phyloP scores from a whole-genome alignment of 164 flowering plant genomes.

The Liquidambar formosana region DNA sequence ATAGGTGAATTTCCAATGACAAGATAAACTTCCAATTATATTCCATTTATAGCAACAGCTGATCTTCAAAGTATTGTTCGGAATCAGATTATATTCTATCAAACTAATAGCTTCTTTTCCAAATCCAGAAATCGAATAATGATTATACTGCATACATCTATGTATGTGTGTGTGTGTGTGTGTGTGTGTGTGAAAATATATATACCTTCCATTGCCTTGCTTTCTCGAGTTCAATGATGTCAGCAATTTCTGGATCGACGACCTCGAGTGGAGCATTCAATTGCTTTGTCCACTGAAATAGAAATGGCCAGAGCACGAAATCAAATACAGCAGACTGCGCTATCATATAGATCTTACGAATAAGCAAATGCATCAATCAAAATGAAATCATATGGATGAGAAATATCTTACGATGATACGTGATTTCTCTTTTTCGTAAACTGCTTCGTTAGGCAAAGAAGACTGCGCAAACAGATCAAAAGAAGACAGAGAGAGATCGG shows the following conservation, averaged over 20 bases:
- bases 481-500: neutral
- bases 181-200: neutral
- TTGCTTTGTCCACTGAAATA: conserved; percentile 72
- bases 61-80: no score
- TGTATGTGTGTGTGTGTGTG: no score
- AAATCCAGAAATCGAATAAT: no score
- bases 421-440: conserved; percentile 48
- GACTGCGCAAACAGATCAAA: conserved; percentile 31
- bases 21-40: no score
- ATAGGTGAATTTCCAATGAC: no score
- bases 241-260: conserved; percentile 68
- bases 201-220: conserved; percentile 82
- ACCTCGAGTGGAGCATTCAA: conserved; percentile 65
- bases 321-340: neutral
- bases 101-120: no score
- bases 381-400: neutral
- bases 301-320: neutral
- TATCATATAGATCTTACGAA: neutral
- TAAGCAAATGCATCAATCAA: neutral
- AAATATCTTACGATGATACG: conserved; percentile 38
- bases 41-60: no score
- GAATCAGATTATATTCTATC: no score
- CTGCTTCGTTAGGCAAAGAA: conserved; percentile 55
- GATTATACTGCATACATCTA: no score
- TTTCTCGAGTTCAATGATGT: conserved; percentile 77